Percentiles rank a stretch among this genome's conserved stretches.
phyloP scores from a whole-genome alignment of 805 yeast genomes.

The Candida maesae region DNA sequence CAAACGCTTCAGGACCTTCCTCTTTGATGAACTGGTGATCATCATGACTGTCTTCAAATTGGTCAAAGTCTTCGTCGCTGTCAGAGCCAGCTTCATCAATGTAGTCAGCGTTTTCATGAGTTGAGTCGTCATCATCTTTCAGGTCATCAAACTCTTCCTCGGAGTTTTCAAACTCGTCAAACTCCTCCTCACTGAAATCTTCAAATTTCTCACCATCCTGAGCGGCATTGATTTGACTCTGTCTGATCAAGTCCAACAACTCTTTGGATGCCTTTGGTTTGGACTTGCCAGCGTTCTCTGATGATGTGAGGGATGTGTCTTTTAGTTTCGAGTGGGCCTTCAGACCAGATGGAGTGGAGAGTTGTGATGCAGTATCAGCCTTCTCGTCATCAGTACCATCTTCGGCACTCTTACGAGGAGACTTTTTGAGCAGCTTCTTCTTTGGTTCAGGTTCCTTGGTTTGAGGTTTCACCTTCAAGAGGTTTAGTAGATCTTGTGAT shows the following conservation, averaged over 20 bases:
- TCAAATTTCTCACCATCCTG: conserved; percentile 25
- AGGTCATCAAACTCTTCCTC: conserved; percentile 24
- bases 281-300: conserved; percentile 2
- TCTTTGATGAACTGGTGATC: conserved; percentile 3
- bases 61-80: conserved; percentile 1
- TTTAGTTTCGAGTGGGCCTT: too few relatives aligned
- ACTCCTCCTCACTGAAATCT: conserved; percentile 23
- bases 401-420: too few relatives aligned
- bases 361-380: not conserved
- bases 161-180: conserved; percentile 16
- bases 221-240: conserved; percentile 9
- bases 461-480: conserved; percentile 5
- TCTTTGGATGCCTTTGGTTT: conserved; percentile 21
- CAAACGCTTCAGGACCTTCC: conserved; percentile 2
- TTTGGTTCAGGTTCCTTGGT: conserved; percentile 15
- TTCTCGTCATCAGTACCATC: conserved; percentile 1
- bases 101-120: conserved; percentile 3
- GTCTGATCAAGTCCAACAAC: conserved; percentile 20
- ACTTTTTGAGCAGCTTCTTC: conserved; percentile 13
- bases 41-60: not conserved
- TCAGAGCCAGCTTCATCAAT: not conserved
- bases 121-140: conserved; percentile 19
- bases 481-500: conserved; percentile 6
- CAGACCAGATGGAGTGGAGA: too few relatives aligned
- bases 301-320: too few relatives aligned